These are phyloP conservation scores for Russula lepida DNA, from an alignment of 768 basidiomycete species.

Conservation along the genomic window DNA sequence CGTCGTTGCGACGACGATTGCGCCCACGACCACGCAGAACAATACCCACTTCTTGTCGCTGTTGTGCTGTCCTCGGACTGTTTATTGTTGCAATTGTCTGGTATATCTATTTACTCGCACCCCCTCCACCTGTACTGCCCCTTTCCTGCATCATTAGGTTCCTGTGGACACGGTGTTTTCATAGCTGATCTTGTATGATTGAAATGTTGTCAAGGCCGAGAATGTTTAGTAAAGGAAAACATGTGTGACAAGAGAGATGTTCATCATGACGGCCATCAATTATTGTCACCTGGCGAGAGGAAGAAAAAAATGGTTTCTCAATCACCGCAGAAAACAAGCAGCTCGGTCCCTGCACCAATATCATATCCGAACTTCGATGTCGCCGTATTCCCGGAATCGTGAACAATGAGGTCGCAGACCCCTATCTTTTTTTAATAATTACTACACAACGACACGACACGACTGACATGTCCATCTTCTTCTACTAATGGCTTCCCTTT, in stretches of 20 bases:
- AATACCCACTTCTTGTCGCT: constrained; percentile 29
- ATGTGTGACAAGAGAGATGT: constrained; percentile 6
- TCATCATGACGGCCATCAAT: constrained; percentile 8
- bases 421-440: constrained; percentile 19
- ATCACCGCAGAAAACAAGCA: constrained; percentile 18
- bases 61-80: constrained; percentile 26
- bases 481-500: constrained; percentile 18
- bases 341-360: constrained; percentile 13
- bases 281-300: constrained; percentile 7
- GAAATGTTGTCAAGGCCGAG: constrained; percentile 16
- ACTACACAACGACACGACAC: not conserved
- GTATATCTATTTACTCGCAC: constrained; percentile 17
- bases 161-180: constrained; percentile 23
- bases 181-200: constrained; percentile 22
- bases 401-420: constrained; percentile 9
- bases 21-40: constrained; percentile 29
- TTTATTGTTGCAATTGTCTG: constrained; percentile 19
- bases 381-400: constrained; percentile 18
- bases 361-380: constrained; percentile 14
- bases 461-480: constrained; percentile 1
- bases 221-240: constrained; percentile 9
- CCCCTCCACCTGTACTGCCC: constrained; percentile 19
- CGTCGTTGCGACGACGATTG: constrained; percentile 23
- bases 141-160: constrained; percentile 20
- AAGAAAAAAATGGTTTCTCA: constrained; percentile 9